Base-by-base conservation (phyloP, 2,329 filamentous ascomycete species). In the Fusarium sp. region DNA sequence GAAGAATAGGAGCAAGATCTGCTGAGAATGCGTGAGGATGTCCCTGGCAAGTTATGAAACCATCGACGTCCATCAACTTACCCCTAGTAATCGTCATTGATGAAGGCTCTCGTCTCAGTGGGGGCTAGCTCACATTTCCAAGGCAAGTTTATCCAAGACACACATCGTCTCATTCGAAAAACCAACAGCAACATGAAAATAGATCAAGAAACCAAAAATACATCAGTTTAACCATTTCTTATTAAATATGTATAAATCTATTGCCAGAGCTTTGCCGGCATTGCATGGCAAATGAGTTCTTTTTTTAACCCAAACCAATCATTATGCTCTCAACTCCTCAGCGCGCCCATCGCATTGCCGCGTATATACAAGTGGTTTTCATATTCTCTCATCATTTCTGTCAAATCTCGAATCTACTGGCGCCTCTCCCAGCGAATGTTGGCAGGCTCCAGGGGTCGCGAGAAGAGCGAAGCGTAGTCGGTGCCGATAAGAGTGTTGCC, bases 391-490 rank as follows among this genome's bases (percentile, higher is more conserved):
- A 25, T 69, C 56, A 61, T 67, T 62, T 44, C 60, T 55, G 44
- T 61, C 42, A 51, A 33, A 31, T 44, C 38, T 34, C 44, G 18
- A 57, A 27, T 71, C 65, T 80, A 80, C 59, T 87, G 82, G 75
- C 91, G 85, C 78, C 85, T 86, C 84, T 96, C 91, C 89, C 91
- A 97, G 78, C 87, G 83, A 53, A 97, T 87, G 55, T 88, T 84
- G 49, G 90, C 90, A 42, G 90, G 90, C 78, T 90, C 87, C 56
- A 91, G 79, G 10, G 91, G 91, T 72, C 91, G 86, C 54, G 91
- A 92, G 81, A 93, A 93, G 42, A 93, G 83, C 70, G 88, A 91
- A 20, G 85, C 82, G 75, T 90, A 91, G 76, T 91, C 88, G 23
- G 89, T 91, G 58, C 83, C 90, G 49, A 91, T 86, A 36, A 96